These are phyloP conservation scores for Trametes cubensis DNA, from an alignment of 768 basidiomycete genomes.

Conservation along the genomic window DNA sequence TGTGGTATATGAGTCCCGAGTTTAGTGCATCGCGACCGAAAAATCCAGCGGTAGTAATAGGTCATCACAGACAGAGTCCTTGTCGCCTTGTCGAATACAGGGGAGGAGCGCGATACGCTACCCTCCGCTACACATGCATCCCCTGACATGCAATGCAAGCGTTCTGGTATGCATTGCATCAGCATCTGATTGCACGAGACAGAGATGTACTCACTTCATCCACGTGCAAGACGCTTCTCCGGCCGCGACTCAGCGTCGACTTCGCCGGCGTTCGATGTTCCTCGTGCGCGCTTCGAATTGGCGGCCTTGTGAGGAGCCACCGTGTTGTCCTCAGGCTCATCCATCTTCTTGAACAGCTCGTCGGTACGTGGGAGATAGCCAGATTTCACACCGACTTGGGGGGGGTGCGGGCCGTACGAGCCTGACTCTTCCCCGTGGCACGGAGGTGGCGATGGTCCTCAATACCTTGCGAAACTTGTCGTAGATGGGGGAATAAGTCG, in stretches of 20 bases:
- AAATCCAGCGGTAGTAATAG: neutral
- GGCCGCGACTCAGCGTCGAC: conserved; percentile 1
- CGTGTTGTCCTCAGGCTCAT: neutral
- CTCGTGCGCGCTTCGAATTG: conserved; percentile 1
- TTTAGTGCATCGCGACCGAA: too few species aligned
- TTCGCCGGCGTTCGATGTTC: conserved; percentile 1
- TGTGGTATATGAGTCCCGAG: too few species aligned
- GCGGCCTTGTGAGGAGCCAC: conserved; percentile 4
- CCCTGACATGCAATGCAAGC: conserved; percentile 3
- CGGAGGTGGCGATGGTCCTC: neutral
- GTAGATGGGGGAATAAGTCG: conserved; percentile 5
- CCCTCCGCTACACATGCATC: neutral
- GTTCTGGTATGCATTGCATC: neutral
- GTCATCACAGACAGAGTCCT: neutral
- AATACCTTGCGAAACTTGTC: neutral
- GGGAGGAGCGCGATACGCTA: neutral
- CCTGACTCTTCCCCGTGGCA: neutral
- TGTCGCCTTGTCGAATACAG: neutral
- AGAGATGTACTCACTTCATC: conserved; percentile 4
- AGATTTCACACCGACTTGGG: neutral
- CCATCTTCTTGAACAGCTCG: neutral
- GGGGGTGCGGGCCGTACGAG: conserved; percentile 2
- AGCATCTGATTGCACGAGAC: neutral
- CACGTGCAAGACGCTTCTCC: conserved; percentile 5
- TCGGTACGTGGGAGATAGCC: conserved; percentile 2